Evolutionary conservation across 352 stramenopile genomes (phyloP).

Genomic region (Globisporangium viniferum): DNA sequence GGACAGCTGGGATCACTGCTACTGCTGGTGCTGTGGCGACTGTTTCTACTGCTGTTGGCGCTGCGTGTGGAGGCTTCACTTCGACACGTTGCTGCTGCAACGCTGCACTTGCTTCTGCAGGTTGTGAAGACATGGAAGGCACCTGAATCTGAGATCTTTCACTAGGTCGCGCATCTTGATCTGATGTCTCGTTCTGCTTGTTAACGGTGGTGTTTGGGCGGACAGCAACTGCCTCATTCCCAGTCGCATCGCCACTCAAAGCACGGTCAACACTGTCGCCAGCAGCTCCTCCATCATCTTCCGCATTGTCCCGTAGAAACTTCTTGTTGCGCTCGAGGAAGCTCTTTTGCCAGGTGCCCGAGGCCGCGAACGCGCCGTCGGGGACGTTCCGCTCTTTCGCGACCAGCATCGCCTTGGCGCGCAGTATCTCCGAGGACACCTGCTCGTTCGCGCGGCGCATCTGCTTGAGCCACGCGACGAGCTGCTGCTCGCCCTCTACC

Average conservation of each 20-base stretch:
- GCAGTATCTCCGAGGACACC: conserved; percentile 15
- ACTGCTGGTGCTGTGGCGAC: not conserved
- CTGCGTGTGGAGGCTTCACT: not conserved
- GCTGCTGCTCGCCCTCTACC: conserved; percentile 3
- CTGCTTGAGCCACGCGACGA: conserved; percentile 11
- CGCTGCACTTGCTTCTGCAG: not conserved
- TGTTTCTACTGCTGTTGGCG: not conserved
- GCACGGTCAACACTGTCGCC: not conserved
- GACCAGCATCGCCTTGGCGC: conserved; percentile 5
- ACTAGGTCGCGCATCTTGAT: not conserved
- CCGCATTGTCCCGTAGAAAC: not conserved
- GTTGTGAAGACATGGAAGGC: not conserved
- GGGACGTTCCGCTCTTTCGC: conserved; percentile 8
- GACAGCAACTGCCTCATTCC: not conserved
- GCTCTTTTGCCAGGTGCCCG: conserved; percentile 16
- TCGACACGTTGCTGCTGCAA: not conserved
- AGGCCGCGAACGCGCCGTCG: conserved; percentile 10
- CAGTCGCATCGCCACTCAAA: not conserved
- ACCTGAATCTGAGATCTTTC: not conserved
- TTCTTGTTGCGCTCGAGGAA: conserved; percentile 11
- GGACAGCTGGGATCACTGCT: not conserved
- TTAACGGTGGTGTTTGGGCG: not conserved
- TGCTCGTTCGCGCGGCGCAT: not conserved
- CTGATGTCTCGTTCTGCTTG: not conserved
- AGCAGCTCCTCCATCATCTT: not conserved